Percentiles rank a stretch among this genome's conserved stretches.
Conservation (phyloP, 192 early-diverging fungal species). For the Podila epigama region DNA sequence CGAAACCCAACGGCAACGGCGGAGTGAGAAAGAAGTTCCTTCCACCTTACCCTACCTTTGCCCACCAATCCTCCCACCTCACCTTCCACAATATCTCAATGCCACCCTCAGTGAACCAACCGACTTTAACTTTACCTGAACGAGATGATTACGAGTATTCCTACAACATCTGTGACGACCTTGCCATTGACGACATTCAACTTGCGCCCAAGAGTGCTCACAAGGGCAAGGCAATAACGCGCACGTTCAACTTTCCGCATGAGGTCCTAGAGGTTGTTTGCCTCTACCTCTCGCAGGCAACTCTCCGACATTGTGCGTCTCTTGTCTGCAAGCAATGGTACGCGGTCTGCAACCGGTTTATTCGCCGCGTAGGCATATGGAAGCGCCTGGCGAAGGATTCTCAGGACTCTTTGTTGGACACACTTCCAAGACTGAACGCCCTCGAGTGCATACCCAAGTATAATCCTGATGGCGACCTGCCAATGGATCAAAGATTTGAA, state of each 20-base stretch:
- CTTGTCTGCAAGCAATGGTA: slow-evolving; percentile 31
- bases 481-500: too few species aligned
- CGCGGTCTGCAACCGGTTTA: slow-evolving; percentile 9
- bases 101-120: too few species aligned
- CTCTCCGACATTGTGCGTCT: slow-evolving; percentile 9
- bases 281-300: slow-evolving; percentile 15
- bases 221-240: background rate
- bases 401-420: background rate
- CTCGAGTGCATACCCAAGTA: background rate
- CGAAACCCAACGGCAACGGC: too few species aligned
- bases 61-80: too few species aligned
- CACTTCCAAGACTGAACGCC: background rate
- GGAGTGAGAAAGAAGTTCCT: too few species aligned
- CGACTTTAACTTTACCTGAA: too few species aligned
- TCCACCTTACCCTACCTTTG: too few species aligned
- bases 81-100: too few species aligned
- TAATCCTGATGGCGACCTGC: background rate
- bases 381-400: background rate
- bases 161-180: too few species aligned
- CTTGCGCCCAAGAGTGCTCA: background rate
- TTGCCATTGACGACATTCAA: background rate
- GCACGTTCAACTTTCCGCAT: slow-evolving; percentile 20
- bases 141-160: too few species aligned
- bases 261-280: slow-evolving; percentile 33
- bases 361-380: slow-evolving; percentile 23